Evolutionary conservation across 345 rosid species (phyloP), one percentile per base, ranked within the genome.

Genomic region (Brassica nigra): DNA sequence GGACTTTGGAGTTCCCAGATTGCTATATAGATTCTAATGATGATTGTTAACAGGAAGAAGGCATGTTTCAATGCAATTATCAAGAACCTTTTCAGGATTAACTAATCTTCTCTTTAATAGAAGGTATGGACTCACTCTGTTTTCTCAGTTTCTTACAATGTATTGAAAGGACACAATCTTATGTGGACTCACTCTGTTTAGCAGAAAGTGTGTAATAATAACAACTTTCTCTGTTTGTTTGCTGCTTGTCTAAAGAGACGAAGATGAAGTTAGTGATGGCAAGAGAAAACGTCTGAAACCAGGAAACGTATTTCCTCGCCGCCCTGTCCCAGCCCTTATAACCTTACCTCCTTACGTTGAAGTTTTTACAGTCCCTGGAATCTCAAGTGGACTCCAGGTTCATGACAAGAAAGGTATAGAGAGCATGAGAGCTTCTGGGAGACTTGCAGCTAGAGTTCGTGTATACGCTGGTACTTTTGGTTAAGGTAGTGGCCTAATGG

Each of bases 401-500:
- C 98, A 92, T 76, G 92, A 88, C 66, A 80, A 80, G 84, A 87
- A 83, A 68, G 98, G 98, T 72, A 89, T 87, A 79, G 90, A 92
- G 58, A 65, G 87, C 78, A 92, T 94, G 97, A 89, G 91, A 84
- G 97, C 92, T 83, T 90, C 97, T 8, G 98, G 97, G 59, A 90
- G 81, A 80, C 97, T 94, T 77, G 97, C 98, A 33, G 97, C 97
- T 2, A 86, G 75, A 81, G 97, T 92, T 84, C 93, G 92, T 28
- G 83, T 85, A 12, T 91, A 88, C 71, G 97, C 97, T 37, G 97
- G 97, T 65, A 89, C 92, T n/a, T 71, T 85, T 92, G 52, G 92
- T 95, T 79, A 90, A 92, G 95, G 97, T n/a, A n/a, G n/a, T n/a
- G n/a, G n/a, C n/a, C n/a, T n/a, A n/a, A n/a, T n/a, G n/a, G 49